Percentiles rank a stretch among this genome's conserved stretches.
Conservation (phyloP, 2,329 filamentous ascomycete genomes). For the Chaetomium strumarium region DNA sequence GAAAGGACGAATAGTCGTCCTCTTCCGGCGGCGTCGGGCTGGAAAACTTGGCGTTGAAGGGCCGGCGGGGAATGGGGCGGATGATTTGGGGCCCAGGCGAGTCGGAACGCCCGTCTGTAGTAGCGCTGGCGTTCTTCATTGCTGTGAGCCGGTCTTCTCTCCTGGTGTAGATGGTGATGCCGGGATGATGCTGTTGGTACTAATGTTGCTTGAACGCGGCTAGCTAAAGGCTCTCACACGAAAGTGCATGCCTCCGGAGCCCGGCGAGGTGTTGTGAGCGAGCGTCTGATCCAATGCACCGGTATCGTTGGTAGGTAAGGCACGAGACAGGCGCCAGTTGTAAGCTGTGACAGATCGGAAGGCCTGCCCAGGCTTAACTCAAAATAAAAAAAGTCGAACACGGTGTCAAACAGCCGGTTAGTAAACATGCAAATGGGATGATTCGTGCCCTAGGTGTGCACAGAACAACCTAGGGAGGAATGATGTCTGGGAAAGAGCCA, state of each 20-base stretch:
- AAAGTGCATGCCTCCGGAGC: too few relatives aligned
- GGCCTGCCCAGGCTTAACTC: not conserved
- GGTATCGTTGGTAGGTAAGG: too few relatives aligned
- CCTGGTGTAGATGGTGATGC: too few relatives aligned
- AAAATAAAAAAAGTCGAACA: not conserved
- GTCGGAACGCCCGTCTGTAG: not conserved
- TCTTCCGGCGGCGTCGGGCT: conserved; percentile 40
- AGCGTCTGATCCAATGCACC: not conserved
- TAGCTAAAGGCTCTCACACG: not conserved
- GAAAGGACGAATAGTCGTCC: conserved; percentile 31
- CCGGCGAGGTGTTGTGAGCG: not conserved
- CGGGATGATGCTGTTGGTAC: not conserved
- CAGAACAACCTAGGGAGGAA: not conserved
- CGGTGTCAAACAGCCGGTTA: not conserved
- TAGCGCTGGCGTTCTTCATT: conserved; percentile 2
- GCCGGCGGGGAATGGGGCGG: conserved; percentile 65
- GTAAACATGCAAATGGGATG: not conserved
- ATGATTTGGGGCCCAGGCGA: conserved; percentile 47
- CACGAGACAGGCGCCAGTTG: not conserved
- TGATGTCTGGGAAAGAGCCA: not conserved
- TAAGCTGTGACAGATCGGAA: not conserved
- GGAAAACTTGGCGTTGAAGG: conserved; percentile 56
- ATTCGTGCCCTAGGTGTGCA: not conserved
- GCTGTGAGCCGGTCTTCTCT: not conserved
- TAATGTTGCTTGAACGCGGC: not conserved